phyloP scores from a whole-genome alignment of 768 basidiomycete species.

The Antrodiella citrinella region DNA sequence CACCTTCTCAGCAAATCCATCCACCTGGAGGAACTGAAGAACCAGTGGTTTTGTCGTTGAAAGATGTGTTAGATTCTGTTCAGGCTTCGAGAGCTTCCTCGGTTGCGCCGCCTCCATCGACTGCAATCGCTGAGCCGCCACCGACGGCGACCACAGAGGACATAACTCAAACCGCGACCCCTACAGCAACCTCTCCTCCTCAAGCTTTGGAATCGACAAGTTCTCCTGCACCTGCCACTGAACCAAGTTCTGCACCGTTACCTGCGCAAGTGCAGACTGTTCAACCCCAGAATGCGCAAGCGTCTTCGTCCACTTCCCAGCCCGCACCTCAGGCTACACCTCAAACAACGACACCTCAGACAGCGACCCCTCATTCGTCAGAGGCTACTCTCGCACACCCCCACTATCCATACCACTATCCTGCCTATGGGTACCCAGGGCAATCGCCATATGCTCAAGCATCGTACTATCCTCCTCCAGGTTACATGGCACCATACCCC shows the following conservation, averaged over 20 bases:
- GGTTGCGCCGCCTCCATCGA: slow-evolving; percentile 9
- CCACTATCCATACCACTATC: slow-evolving; percentile 36
- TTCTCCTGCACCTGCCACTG: not conserved
- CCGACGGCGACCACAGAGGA: not conserved
- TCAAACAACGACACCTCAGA: slow-evolving; percentile 14
- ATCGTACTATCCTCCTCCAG: slow-evolving; percentile 51
- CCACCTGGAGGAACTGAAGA: slow-evolving; percentile 4
- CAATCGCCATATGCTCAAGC: slow-evolving; percentile 57
- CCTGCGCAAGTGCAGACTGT: not conserved
- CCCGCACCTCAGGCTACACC: not conserved
- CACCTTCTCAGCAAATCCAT: slow-evolving; percentile 15
- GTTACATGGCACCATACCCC: slow-evolving; percentile 16
- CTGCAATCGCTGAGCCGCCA: not conserved
- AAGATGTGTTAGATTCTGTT: not conserved
- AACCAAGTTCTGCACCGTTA: slow-evolving; percentile 1
- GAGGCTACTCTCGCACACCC: slow-evolving; percentile 16
- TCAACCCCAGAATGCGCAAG: not conserved
- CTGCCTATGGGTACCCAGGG: slow-evolving; percentile 44
- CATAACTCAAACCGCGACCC: not conserved
- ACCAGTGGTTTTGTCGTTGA: not conserved
- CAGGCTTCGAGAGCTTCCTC: slow-evolving; percentile 13
- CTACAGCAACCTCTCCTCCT: not conserved
- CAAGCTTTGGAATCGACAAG: not conserved
- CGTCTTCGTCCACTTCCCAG: not conserved
- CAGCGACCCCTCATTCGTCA: slow-evolving; percentile 10